A percentile compares a stretch with the other conserved stretches of the same genome.
phyloP scores from a whole-genome alignment of 169 alveolate genomes.

The Plasmodium malariae region DNA sequence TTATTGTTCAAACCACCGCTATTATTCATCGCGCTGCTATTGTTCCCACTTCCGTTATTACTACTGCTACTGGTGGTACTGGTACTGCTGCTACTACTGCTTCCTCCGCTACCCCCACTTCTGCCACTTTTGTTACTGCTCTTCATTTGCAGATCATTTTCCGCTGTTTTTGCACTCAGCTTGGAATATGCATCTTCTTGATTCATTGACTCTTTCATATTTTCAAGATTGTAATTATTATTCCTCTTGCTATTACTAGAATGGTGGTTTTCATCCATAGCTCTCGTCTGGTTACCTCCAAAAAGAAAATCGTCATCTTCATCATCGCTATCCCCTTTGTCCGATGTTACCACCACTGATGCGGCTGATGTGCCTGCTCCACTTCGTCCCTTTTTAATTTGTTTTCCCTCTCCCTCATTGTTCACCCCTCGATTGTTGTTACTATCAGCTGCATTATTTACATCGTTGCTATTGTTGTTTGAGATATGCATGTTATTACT shows the following conservation, averaged over 20 bases:
- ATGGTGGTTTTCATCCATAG: not conserved
- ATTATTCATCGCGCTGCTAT: too few relatives aligned
- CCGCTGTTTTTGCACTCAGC: not conserved
- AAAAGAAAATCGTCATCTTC: slow-evolving; percentile 34
- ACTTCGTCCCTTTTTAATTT: too few relatives aligned
- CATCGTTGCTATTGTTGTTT: not conserved
- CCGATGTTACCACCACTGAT: too few relatives aligned
- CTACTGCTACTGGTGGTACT: too few relatives aligned
- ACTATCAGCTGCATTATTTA: not conserved
- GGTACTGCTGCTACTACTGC: too few relatives aligned
- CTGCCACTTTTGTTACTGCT: slow-evolving; percentile 1
- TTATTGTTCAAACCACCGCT: too few relatives aligned
- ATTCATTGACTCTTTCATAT: not conserved
- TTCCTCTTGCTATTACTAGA: slow-evolving; percentile 1
- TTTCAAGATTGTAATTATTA: not conserved
- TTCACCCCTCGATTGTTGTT: not conserved
- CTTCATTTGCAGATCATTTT: not conserved
- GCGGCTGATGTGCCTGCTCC: too few relatives aligned
- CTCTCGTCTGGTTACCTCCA: not conserved
- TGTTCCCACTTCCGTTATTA: too few relatives aligned
- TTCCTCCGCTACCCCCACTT: too few relatives aligned
- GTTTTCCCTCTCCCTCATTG: not conserved
- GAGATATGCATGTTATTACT: too few relatives aligned
- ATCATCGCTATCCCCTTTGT: slow-evolving; percentile 8
- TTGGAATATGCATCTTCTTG: not conserved